A percentile compares a stretch with the other conserved stretches of the same genome.
Evolutionary conservation across 305 asterid species (phyloP).

Genomic region (Rubia balearica): DNA sequence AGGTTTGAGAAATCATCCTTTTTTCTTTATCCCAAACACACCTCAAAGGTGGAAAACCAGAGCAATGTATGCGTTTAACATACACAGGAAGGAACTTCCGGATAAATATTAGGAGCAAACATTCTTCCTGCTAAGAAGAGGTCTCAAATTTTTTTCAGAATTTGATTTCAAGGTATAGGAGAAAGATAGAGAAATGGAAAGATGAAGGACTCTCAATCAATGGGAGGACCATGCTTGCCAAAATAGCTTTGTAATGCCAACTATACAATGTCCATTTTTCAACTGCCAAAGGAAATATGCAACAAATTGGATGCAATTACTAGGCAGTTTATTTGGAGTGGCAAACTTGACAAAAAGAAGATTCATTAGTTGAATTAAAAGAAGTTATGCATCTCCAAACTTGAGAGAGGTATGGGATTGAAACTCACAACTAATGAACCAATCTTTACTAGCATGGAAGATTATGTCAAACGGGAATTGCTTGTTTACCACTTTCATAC

Average conservation of each 20-base stretch:
- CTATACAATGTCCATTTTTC: neutral
- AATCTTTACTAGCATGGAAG: neutral
- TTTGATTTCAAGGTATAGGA: too few relatives aligned
- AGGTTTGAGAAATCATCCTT: neutral
- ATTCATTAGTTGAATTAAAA: neutral
- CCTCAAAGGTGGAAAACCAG: neutral
- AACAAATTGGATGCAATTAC: neutral
- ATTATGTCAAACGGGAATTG: too few relatives aligned
- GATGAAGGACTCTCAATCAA: too few relatives aligned
- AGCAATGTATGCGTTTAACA: neutral
- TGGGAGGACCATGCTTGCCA: too few relatives aligned
- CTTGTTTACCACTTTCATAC: too few relatives aligned
- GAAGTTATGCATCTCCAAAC: neutral
- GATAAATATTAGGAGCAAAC: neutral
- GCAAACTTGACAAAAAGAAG: neutral
- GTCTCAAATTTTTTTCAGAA: too few relatives aligned
- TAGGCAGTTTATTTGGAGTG: neutral
- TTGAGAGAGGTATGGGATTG: neutral
- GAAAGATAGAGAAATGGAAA: too few relatives aligned
- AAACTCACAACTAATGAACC: neutral
- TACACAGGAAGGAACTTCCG: neutral
- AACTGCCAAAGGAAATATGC: neutral
- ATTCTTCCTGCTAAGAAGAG: neutral
- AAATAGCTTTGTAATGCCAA: too few relatives aligned
- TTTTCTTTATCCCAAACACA: neutral